These are phyloP conservation scores for Talaromyces verruculosus DNA, from an alignment of 2,329 filamentous ascomycete genomes.

Conservation along the genomic window DNA sequence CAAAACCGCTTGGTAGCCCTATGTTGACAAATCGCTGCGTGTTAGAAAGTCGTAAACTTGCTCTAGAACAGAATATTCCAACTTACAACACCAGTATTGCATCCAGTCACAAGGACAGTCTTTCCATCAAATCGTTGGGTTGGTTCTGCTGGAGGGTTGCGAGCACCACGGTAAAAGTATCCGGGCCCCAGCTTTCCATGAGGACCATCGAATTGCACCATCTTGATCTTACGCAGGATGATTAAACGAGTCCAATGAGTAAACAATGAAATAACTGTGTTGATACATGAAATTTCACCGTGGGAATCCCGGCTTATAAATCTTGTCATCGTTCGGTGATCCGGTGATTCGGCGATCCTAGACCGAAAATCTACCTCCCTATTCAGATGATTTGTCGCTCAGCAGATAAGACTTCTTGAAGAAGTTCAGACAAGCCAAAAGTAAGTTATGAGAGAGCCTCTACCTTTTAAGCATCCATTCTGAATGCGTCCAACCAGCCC, in stretches of 20 bases:
- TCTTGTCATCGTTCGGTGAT: constrained; percentile 15
- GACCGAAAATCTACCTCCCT: background rate
- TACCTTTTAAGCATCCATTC: background rate
- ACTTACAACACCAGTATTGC: constrained; percentile 15
- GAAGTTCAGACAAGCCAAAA: background rate
- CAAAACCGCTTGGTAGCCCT: constrained; percentile 17
- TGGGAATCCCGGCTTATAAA: background rate
- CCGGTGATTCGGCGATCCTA: constrained; percentile 15
- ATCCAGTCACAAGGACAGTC: constrained; percentile 18
- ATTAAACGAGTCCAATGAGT: background rate
- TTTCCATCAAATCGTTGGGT: constrained; percentile 15
- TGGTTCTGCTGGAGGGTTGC: constrained; percentile 18
- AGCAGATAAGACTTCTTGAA: background rate
- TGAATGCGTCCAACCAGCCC: background rate
- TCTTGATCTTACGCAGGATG: background rate
- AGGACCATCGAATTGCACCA: constrained; percentile 20
- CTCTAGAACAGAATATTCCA: background rate
- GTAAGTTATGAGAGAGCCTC: background rate
- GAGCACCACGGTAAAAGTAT: constrained; percentile 8
- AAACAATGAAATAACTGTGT: too few species aligned
- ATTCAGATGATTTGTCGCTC: background rate
- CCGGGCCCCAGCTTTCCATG: background rate
- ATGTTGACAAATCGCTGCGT: background rate
- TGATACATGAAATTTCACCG: background rate
- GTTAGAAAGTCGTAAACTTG: background rate